These are phyloP conservation scores for Peronospora belbahrii DNA, from an alignment of 352 stramenopile species.

Conservation along the genomic window DNA sequence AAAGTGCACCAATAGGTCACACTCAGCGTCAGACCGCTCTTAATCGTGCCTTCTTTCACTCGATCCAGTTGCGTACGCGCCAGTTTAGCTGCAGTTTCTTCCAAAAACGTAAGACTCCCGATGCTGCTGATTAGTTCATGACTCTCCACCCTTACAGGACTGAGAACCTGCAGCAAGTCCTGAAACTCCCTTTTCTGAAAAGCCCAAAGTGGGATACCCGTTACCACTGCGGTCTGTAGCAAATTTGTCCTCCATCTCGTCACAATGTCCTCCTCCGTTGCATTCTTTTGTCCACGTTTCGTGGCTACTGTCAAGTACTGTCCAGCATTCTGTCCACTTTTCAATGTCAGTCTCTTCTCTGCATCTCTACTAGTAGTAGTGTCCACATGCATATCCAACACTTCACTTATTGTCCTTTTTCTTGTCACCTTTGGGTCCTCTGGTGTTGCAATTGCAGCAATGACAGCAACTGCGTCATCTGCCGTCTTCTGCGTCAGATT, in stretches of 20 bases:
- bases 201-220: conserved; percentile 29
- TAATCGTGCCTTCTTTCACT: conserved; percentile 77
- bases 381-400: neutral
- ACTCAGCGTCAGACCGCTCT: conserved; percentile 69
- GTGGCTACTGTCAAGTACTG: conserved; percentile 1
- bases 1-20: conserved; percentile 61
- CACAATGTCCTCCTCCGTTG: conserved; percentile 2
- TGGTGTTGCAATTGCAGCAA: neutral
- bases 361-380: neutral
- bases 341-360: conserved; percentile 1
- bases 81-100: conserved; percentile 31
- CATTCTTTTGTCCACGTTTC: conserved; percentile 15
- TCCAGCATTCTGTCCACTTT: conserved; percentile 9
- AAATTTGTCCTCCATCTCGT: conserved; percentile 20
- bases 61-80: conserved; percentile 52
- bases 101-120: conserved; percentile 28
- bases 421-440: neutral
- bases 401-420: conserved; percentile 19
- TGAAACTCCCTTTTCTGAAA: conserved; percentile 42
- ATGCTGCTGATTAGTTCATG: conserved; percentile 16
- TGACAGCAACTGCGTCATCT: conserved; percentile 5
- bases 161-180: conserved; percentile 28
- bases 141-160: conserved; percentile 3
- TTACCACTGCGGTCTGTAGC: conserved; percentile 29
- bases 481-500: neutral